phyloP scores from a whole-genome alignment of 768 basidiomycete species.

The Hygrophorus russula region DNA sequence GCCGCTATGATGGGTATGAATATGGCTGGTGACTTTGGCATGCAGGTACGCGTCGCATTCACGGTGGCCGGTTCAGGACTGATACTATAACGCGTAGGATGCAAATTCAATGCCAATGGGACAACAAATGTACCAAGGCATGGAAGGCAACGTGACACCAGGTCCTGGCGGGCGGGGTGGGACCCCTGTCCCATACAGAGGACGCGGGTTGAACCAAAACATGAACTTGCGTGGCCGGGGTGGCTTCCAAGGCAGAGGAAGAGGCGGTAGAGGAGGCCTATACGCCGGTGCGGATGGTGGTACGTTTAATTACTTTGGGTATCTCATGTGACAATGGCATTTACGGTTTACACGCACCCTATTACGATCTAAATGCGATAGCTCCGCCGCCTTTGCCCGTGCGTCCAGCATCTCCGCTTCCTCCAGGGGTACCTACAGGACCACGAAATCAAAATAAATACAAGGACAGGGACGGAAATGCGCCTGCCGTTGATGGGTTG shows the following conservation, averaged over 20 bases:
- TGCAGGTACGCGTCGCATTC: constrained; percentile 48
- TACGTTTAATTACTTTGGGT: constrained; percentile 14
- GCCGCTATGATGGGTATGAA: constrained; percentile 62
- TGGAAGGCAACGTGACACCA: constrained; percentile 39
- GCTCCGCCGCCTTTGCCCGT: constrained; percentile 42
- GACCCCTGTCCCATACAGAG: constrained; percentile 24
- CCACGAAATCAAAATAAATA: constrained; percentile 85
- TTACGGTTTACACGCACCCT: background rate
- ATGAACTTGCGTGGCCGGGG: constrained; percentile 28
- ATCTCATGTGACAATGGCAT: background rate
- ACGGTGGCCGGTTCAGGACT: background rate
- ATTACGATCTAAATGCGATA: constrained; percentile 3
- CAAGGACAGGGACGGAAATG: constrained; percentile 80
- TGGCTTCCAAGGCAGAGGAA: constrained; percentile 27
- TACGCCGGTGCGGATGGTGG: constrained; percentile 26
- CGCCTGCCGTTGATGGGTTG: constrained; percentile 79
- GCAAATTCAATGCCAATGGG: constrained; percentile 40
- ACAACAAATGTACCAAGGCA: constrained; percentile 58
- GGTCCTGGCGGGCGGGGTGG: constrained; percentile 28
- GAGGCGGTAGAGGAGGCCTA: constrained; percentile 29
- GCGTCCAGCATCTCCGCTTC: constrained; percentile 74
- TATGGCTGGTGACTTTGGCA: constrained; percentile 56
- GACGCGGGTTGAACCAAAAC: constrained; percentile 21
- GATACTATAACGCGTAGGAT: constrained; percentile 30
- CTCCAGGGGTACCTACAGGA: constrained; percentile 80